Evolutionary conservation across 1,284 basidiomycete genomes (phyloP), one percentile per base, ranked within the genome.

Genomic region (Fistulina hepatica): DNA sequence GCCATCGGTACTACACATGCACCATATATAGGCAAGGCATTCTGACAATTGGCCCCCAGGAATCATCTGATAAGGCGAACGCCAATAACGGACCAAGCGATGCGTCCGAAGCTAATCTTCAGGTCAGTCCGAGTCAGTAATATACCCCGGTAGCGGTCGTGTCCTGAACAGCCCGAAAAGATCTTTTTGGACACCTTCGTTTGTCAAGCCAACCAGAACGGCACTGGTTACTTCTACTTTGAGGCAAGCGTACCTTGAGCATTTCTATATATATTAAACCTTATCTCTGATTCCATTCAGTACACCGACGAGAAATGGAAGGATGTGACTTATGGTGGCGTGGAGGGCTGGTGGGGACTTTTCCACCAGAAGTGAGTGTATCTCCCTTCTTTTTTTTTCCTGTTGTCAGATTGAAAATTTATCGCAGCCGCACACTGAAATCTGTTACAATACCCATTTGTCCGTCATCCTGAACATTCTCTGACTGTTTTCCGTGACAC

Each of bases 231-330:
- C 64, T 92, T 90, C 67, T 88, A 70, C 64, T 88, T 86, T 44
- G 81, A 84, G 68, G 73, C 71, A 25, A 24, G 63, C 58, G 39
- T 25, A 15, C 17, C n/a, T 43, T 33, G 7, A 24, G n/a, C 21
- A 22, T 12, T 11, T 26, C 26, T 39, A 21, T 21, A 15, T 34
- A 10, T 30, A 46, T 7, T 25, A 5, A 41, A 40, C 21, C 31
- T 33, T 13, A 33, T 26, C 17, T 2, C 11, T n/a, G 2, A n/a
- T 23, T 34, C 53, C 46, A 61, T 60, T 33, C 60, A 85, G 72
- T 81, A 70, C 52, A 79, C 80, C 47, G 91, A 94, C 53, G 86
- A 94, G 60, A 62, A 69, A 16, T 93, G 90, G 90, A 91, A 94
- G 54, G 63, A 71, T 52, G 47, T 53, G 15, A 54, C 72, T 50